Evolutionary conservation across 768 basidiomycete species (phyloP).

Genomic region (Trametes maxima): DNA sequence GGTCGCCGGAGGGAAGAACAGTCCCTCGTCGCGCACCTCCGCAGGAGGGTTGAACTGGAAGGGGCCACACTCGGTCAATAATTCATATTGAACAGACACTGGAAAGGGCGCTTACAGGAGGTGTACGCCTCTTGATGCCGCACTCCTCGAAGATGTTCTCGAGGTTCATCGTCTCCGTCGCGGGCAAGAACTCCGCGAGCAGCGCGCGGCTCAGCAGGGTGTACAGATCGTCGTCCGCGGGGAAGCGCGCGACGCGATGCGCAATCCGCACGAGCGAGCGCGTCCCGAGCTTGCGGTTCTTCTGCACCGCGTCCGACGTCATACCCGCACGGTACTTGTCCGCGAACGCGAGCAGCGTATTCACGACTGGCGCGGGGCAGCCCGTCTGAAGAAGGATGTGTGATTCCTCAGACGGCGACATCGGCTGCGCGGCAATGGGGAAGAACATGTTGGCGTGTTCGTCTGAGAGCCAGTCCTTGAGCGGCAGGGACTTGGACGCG

Average conservation of each 20-base stretch:
- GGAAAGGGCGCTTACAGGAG: constrained; percentile 41
- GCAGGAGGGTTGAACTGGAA: constrained; percentile 54
- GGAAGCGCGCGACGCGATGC: constrained; percentile 48
- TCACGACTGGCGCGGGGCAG: constrained; percentile 42
- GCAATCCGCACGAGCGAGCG: constrained; percentile 59
- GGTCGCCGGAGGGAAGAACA: constrained; percentile 52
- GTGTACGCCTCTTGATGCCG: constrained; percentile 44
- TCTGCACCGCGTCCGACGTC: constrained; percentile 57
- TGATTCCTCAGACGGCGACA: constrained; percentile 54
- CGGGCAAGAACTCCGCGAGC: constrained; percentile 63
- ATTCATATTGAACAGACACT: too few species aligned
- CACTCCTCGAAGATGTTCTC: constrained; percentile 53
- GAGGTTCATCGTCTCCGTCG: constrained; percentile 57
- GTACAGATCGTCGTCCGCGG: constrained; percentile 46
- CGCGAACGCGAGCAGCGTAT: constrained; percentile 53
- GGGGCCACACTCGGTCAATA: background rate
- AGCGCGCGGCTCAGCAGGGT: constrained; percentile 51
- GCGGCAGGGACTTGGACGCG: constrained; percentile 61
- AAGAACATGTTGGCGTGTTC: constrained; percentile 77
- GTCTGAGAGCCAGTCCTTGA: constrained; percentile 69
- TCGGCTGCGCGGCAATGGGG: constrained; percentile 59
- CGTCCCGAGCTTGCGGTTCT: constrained; percentile 66
- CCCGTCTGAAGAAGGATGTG: constrained; percentile 52
- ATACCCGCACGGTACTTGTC: constrained; percentile 59
- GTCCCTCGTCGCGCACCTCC: constrained; percentile 36